Conservation (phyloP, 805 yeast species). For the Candida piceae region DNA sequence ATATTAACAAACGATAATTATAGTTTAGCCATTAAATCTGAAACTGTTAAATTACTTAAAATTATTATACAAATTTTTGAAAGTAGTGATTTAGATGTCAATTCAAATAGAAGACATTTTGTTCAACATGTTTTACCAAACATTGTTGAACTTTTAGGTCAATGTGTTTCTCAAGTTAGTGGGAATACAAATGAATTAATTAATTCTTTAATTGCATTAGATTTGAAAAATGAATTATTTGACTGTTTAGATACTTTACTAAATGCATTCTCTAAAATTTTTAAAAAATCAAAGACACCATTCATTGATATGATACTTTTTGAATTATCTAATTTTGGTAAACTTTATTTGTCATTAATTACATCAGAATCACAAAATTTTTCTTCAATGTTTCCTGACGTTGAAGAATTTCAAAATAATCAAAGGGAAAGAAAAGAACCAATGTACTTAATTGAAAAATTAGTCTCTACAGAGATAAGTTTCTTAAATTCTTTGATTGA, state of each 20-base stretch:
- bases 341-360: slow-evolving; percentile 17
- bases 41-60: slow-evolving; percentile 47
- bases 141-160: slow-evolving; percentile 21
- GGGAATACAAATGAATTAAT: slow-evolving; percentile 1
- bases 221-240: slow-evolving; percentile 26
- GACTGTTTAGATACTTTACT: slow-evolving; percentile 22
- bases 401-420: slow-evolving; percentile 11
- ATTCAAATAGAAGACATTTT: slow-evolving; percentile 32
- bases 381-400: slow-evolving; percentile 16
- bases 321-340: slow-evolving; percentile 17
- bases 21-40: slow-evolving; percentile 36
- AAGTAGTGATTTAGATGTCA: slow-evolving; percentile 41
- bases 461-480: slow-evolving; percentile 28
- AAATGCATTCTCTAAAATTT: slow-evolving; percentile 20
- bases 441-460: slow-evolving; percentile 11
- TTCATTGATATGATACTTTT: slow-evolving; percentile 10
- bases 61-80: slow-evolving; percentile 50
- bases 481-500: slow-evolving; percentile 26
- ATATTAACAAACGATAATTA: slow-evolving; percentile 29
- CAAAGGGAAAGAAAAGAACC: slow-evolving; percentile 24
- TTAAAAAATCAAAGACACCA: slow-evolving; percentile 7
- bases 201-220: slow-evolving; percentile 16
- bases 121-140: slow-evolving; percentile 28
- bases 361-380: slow-evolving; percentile 2
- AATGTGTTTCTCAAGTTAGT: slow-evolving; percentile 7